Evolutionary conservation across 2,329 filamentous ascomycete species (phyloP).

Genomic region (Trichoderma endophyticum): DNA sequence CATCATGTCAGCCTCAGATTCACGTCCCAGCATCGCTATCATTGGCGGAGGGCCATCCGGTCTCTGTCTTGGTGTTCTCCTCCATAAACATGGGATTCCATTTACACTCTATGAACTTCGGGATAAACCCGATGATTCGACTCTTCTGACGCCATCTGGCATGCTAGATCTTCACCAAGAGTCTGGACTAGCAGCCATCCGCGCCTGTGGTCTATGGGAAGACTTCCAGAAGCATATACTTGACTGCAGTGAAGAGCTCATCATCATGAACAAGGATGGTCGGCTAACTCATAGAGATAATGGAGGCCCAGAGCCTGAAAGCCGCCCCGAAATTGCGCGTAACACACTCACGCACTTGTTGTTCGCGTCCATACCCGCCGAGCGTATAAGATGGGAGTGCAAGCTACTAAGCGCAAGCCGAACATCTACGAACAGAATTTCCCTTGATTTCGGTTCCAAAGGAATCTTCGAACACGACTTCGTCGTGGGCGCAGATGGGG

Average conservation of each 20-base stretch:
- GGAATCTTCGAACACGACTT: conserved; percentile 20
- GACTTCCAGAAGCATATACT: conserved; percentile 41
- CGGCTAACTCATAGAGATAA: conserved; percentile 24
- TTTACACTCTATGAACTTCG: conserved; percentile 38
- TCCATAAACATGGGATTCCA: conserved; percentile 38
- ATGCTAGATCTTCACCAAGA: conserved; percentile 49
- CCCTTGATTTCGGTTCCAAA: conserved; percentile 26
- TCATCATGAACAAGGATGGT: conserved; percentile 29
- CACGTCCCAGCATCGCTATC: conserved; percentile 22
- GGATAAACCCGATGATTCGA: conserved; percentile 26
- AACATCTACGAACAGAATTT: conserved; percentile 5
- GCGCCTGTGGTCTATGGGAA: conserved; percentile 42
- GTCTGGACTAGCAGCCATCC: conserved; percentile 44
- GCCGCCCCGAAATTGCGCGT: conserved; percentile 40
- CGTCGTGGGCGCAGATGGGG: conserved; percentile 23
- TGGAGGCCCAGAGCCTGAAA: conserved; percentile 22
- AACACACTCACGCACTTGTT: conserved; percentile 35
- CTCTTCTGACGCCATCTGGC: conserved; percentile 34
- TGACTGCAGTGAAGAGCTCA: conserved; percentile 22
- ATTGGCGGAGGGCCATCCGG: conserved; percentile 46
- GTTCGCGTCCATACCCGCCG: conserved; percentile 28
- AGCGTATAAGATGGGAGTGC: conserved; percentile 37
- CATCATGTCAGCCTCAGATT: neutral
- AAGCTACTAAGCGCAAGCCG: conserved; percentile 31
- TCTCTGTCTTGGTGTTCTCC: conserved; percentile 45